Percentiles rank a stretch among this genome's conserved stretches.
phyloP scores from a whole-genome alignment of 331 rosid species.

The Spiraea crenata region DNA sequence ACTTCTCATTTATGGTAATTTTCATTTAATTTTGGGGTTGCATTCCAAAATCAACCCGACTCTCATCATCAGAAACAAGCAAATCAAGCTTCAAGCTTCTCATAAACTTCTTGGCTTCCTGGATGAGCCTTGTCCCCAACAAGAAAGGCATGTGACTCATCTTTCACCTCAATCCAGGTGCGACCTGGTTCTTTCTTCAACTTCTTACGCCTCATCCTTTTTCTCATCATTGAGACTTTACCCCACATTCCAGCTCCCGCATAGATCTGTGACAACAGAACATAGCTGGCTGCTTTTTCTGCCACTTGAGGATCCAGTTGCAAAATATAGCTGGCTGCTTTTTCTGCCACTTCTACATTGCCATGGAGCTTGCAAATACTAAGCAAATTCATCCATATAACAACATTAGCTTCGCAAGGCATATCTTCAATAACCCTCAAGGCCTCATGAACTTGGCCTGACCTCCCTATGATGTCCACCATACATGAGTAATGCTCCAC shows the following conservation, averaged over 20 bases:
- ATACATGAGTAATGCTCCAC: conserved; percentile 81
- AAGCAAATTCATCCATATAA: conserved; percentile 78
- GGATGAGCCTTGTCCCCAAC: conserved; percentile 86
- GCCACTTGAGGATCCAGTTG: conserved; percentile 73
- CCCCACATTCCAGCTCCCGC: conserved; percentile 73
- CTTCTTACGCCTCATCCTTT: conserved; percentile 51
- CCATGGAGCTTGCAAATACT: conserved; percentile 67
- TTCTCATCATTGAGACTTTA: conserved; percentile 58
- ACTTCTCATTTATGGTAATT: too few species aligned
- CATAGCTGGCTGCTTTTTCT: conserved; percentile 53
- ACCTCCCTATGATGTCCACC: conserved; percentile 81
- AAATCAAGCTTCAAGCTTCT: conserved; percentile 40
- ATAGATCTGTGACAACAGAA: conserved; percentile 61
- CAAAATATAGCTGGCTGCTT: conserved; percentile 40
- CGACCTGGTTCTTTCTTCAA: conserved; percentile 87
- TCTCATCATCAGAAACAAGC: conserved; percentile 61
- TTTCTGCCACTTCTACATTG: conserved; percentile 59
- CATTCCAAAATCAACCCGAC: conserved; percentile 32
- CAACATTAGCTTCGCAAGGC: conserved; percentile 75
- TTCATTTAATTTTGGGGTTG: too few species aligned
- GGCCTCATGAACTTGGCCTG: conserved; percentile 62
- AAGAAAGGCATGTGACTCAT: conserved; percentile 66
- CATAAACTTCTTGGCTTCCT: conserved; percentile 53
- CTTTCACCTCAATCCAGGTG: conserved; percentile 63
- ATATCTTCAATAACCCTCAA: conserved; percentile 63